Base-by-base conservation (phyloP, 805 yeast species). In the Brettanomyces nanus region DNA sequence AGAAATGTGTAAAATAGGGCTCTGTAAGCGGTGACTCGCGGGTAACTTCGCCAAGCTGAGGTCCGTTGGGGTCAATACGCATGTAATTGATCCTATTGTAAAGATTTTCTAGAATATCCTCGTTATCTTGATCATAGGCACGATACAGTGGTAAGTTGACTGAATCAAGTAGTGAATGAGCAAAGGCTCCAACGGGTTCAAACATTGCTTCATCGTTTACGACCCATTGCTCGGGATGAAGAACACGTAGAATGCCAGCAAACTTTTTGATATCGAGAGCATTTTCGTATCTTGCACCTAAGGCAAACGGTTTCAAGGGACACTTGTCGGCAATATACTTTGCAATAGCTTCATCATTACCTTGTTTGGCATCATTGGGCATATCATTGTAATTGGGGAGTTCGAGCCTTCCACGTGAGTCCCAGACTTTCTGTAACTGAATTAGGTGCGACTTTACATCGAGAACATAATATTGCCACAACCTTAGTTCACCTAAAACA, bases 381-480 rank as follows among this genome's bases (percentile, higher is more conserved):
- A 23, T 9, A 11, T 23, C 26, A 9, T 6, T 6, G n/a, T 10
- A 28, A 6, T 6, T 28, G 15, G 17, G 14, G 14, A 26, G 15
- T 13, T 20, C 26, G 5, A 14, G 9, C 3, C 10, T 78, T 61
- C 22, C 3, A 13, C 17, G 26, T 14, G n/a, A 6, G n/a, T 28
- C 30, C 70, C 75, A 75, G 17, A 47, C 41, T 0, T 52, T 38
- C 41, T 63, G 58, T 9, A 80, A 46, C 4, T 61, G 59, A 1
- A 51, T 49, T 13, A 77, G 48, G 9, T 70, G 66, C 3, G 48
- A 49, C 5, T 51, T 45, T 30, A 75, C 78, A 54, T 86, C 71
- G 26, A 87, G 65, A 4, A 80, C 89, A 55, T 89, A 92, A 57
- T 61, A 90, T 58, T 90, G 87, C 98, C 98, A 90, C 38, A 90